Base-by-base conservation (phyloP, 75 land plant genomes). In the Cryptomeria japonica region DNA sequence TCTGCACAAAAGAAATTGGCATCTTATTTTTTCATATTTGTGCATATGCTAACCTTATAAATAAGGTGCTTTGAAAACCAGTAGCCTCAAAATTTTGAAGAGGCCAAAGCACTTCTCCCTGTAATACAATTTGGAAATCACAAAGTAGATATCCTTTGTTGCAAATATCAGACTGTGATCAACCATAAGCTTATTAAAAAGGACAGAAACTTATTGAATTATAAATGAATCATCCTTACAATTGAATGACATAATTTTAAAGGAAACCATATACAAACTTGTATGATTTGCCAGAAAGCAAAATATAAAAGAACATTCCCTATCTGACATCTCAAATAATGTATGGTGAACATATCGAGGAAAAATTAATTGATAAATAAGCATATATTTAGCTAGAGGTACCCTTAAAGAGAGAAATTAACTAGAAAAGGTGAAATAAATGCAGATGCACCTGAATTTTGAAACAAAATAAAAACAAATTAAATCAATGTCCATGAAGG, bases 1-100 rank as follows among this genome's bases (percentile, higher is more conserved):
- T 90, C 91, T 91, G 88, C 53, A 78, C 80, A 38, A 39, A 78
- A 39, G 9, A 36, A 28, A 77, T 77, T 5, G 9, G n/a, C 28
- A 78, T 78, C 42, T 78, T 37, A 18, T 39, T 38, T 31, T 78
- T 38, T 78, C 39, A 7, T 37, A 78, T 37, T 39, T 78, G 25
- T 78, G 80, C 38, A 78, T 78, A 19, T 37, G 2, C 10, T 78
- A 78, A 19, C 41, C 37, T 6, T 78, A 78, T 78, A 78, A 39
- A 61, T 78, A 38, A 18, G 38, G 19, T 78, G 28, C 8, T 78
- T 18, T 19, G 16, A 5, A 78, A 78, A 18, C 22, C 36, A 78
- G 28, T 8, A 5, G 25, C 14, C 80, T 37, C 9, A 6, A 38
- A 16, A 22, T 39, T 78, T 78, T 78, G 18, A 78, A 7, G 19